A percentile compares a stretch with the other conserved stretches of the same genome.
Evolutionary conservation across 495 filamentous ascomycete species (phyloP).

Genomic region (Penicillium silybi): DNA sequence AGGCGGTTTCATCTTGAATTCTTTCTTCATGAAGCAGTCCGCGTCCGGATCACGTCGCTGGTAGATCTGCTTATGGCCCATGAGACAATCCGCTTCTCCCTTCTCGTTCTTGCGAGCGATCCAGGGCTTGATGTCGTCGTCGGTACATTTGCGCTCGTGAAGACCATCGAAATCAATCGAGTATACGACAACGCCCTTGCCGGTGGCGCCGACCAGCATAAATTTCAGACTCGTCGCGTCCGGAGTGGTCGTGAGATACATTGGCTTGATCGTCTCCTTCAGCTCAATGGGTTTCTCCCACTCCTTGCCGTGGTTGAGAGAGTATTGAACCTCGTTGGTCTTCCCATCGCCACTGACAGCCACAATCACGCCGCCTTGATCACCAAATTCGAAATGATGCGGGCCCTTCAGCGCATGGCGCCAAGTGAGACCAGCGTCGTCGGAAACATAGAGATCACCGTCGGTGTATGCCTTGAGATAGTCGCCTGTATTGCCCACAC

Average conservation of each 20-base stretch:
- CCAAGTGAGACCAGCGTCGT: conserved; percentile 89
- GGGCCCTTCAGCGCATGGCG: conserved; percentile 65
- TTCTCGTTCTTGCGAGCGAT: conserved; percentile 75
- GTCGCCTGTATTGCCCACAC: conserved; percentile 80
- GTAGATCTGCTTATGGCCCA: conserved; percentile 90
- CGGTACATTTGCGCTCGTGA: conserved; percentile 74
- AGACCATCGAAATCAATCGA: conserved; percentile 78
- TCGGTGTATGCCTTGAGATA: conserved; percentile 61
- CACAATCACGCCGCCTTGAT: conserved; percentile 81
- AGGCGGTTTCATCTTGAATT: conserved; percentile 70
- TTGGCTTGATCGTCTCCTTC: conserved; percentile 56
- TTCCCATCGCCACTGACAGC: conserved; percentile 64
- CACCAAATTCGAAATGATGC: conserved; percentile 93
- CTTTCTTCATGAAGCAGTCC: conserved; percentile 82
- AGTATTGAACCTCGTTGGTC: conserved; percentile 71
- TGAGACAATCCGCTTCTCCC: conserved; percentile 78
- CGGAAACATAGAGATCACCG: conserved; percentile 79
- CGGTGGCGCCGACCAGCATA: conserved; percentile 56
- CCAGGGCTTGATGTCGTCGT: conserved; percentile 84
- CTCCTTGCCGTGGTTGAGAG: conserved; percentile 77
- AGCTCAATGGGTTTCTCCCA: conserved; percentile 65
- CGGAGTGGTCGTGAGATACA: conserved; percentile 74
- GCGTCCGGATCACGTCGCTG: conserved; percentile 75
- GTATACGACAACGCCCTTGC: conserved; percentile 53
- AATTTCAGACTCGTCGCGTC: conserved; percentile 93